A percentile compares a stretch with the other conserved stretches of the same genome.
phyloP scores from a whole-genome alignment of 1,139 yeast genomes.

The Yamadazyma conglobata region DNA sequence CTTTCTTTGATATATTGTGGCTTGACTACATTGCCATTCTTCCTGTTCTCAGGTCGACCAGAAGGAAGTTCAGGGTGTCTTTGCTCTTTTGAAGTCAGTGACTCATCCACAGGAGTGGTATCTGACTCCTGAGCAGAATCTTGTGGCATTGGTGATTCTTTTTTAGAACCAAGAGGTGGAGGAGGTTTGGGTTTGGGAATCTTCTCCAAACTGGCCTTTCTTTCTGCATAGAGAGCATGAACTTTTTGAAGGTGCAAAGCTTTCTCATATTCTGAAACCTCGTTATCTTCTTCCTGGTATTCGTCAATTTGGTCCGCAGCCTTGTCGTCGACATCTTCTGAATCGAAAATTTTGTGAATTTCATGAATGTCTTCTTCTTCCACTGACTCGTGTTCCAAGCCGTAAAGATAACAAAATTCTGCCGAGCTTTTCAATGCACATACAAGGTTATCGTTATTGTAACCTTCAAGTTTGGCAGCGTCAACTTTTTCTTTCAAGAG shows the following conservation, averaged over 20 bases:
- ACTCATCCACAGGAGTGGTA: too few species aligned
- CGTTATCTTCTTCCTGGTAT: constrained; percentile 11
- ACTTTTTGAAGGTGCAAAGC: constrained; percentile 11
- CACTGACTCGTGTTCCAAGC: constrained; percentile 13
- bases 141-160: not conserved
- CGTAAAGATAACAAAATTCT: constrained; percentile 28
- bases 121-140: not conserved
- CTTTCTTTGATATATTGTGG: too few species aligned
- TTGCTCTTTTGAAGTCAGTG: too few species aligned
- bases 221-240: constrained; percentile 5
- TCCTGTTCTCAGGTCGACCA: too few species aligned
- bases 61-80: too few species aligned
- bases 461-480: constrained; percentile 13
- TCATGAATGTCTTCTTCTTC: constrained; percentile 2
- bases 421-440: constrained; percentile 31
- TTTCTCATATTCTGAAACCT: constrained; percentile 11
- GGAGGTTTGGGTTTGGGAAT: not conserved
- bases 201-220: too few species aligned
- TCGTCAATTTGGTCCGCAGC: constrained; percentile 12
- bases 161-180: constrained; percentile 1
- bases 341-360: constrained; percentile 10
- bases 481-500: constrained; percentile 14
- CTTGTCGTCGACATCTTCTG: constrained; percentile 8
- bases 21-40: too few species aligned
- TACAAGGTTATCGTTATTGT: constrained; percentile 28